Conservation (phyloP, 768 basidiomycete genomes). For the Xerocomellus amylosporus region DNA sequence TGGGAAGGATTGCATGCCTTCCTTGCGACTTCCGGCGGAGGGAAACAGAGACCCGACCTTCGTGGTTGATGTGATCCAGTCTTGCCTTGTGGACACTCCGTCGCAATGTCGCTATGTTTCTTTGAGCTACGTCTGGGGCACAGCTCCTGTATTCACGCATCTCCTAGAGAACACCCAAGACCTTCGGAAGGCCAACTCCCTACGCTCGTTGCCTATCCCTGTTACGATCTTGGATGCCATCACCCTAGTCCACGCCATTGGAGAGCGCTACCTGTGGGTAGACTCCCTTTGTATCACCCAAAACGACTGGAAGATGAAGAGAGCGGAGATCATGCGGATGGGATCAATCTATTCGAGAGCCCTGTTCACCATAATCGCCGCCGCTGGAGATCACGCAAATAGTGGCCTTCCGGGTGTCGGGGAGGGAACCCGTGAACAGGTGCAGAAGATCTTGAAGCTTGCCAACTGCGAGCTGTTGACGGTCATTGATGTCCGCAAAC, state of each 20-base stretch:
- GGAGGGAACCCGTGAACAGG: not conserved
- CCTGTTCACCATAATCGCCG: slow-evolving; percentile 22
- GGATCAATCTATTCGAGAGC: slow-evolving; percentile 17
- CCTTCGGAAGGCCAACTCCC: slow-evolving; percentile 1
- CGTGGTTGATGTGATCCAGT: slow-evolving; percentile 16
- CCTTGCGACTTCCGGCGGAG: not conserved
- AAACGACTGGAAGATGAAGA: slow-evolving; percentile 14
- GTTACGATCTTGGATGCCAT: slow-evolving; percentile 26
- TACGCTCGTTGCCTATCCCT: slow-evolving; percentile 12
- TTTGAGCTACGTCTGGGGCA: slow-evolving; percentile 26
- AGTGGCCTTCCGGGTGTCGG: slow-evolving; percentile 10
- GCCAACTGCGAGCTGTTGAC: slow-evolving; percentile 11
- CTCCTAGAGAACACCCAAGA: slow-evolving; percentile 1
- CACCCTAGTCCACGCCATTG: slow-evolving; percentile 16
- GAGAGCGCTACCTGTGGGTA: slow-evolving; percentile 27
- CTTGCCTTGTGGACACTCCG: slow-evolving; percentile 19
- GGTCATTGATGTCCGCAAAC: slow-evolving; percentile 1
- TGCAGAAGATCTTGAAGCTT: slow-evolving; percentile 11
- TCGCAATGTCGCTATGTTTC: slow-evolving; percentile 22
- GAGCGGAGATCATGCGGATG: slow-evolving; percentile 22
- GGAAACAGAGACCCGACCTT: slow-evolving; percentile 1
- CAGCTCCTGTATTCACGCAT: slow-evolving; percentile 7
- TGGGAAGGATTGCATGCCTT: slow-evolving; percentile 1
- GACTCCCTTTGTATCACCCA: slow-evolving; percentile 26
- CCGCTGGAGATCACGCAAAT: slow-evolving; percentile 6